A percentile compares a stretch with the other conserved stretches of the same genome.
These are phyloP conservation scores for Solanum pinnatisectum DNA, from an alignment of 257 asterid genomes.

Conservation along the genomic window DNA sequence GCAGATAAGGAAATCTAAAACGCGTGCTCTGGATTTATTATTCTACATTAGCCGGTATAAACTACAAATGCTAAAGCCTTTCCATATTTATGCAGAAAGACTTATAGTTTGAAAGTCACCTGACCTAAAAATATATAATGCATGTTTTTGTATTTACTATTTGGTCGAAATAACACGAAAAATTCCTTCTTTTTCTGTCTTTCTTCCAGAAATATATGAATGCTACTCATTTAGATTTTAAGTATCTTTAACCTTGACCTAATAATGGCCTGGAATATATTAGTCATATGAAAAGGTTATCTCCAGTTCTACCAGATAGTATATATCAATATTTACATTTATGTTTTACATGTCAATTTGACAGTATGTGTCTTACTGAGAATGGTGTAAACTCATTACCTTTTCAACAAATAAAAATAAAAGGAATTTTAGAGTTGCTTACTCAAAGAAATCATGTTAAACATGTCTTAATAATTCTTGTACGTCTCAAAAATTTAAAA, in stretches of 20 bases:
- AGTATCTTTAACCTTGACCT: not conserved
- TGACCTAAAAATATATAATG: not conserved
- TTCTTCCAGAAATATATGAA: not conserved
- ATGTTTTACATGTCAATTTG: not conserved
- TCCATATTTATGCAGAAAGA: not conserved
- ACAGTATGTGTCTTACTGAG: not conserved
- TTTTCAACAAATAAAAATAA: not conserved
- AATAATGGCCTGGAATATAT: not conserved
- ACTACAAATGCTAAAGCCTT: not conserved
- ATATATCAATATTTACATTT: not conserved
- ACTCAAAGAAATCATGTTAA: not conserved
- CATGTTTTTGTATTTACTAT: not conserved
- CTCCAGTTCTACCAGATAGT: not conserved
- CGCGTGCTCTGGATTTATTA: not conserved
- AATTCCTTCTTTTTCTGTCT: not conserved
- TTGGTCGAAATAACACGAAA: not conserved
- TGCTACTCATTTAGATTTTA: not conserved
- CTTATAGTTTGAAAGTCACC: not conserved
- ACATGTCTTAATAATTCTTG: too few species aligned
- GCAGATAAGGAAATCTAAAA: not conserved
- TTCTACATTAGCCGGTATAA: not conserved
- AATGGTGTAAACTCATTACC: not conserved
- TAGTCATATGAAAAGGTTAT: not conserved
- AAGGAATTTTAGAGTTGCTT: not conserved
- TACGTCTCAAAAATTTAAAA: not conserved